Evolutionary conservation across 1,284 basidiomycete species (phyloP).

Genomic region (Pulveroboletus sp.): DNA sequence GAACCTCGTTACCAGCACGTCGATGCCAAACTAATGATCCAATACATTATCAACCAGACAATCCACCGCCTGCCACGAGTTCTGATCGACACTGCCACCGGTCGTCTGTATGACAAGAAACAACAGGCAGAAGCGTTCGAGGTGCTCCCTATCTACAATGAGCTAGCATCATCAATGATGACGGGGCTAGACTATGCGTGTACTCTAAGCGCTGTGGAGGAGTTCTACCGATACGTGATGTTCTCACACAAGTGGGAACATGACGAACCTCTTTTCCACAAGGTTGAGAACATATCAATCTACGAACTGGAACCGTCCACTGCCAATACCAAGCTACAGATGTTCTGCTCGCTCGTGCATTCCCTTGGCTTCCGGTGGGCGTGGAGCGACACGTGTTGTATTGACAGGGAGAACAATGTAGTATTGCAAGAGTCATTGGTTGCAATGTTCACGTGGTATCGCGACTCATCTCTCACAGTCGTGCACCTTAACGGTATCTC

Average conservation of each 20-base stretch:
- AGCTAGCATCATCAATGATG: constrained; percentile 1
- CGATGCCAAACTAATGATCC: not conserved
- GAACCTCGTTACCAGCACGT: not conserved
- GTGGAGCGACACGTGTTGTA: constrained; percentile 20
- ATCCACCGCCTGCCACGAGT: not conserved
- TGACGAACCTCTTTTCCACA: constrained; percentile 4
- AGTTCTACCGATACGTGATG: constrained; percentile 10
- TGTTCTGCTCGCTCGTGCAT: constrained; percentile 6
- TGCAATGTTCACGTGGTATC: constrained; percentile 20
- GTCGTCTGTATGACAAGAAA: not conserved
- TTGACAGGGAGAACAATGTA: not conserved
- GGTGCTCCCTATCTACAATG: not conserved
- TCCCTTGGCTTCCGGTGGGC: constrained; percentile 7
- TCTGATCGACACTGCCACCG: not conserved
- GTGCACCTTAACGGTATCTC: not conserved
- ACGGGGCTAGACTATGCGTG: not conserved
- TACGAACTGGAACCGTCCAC: not conserved
- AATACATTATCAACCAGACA: not conserved
- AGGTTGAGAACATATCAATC: not conserved
- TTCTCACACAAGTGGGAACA: constrained; percentile 9
- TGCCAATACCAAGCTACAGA: not conserved
- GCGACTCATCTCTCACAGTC: constrained; percentile 7
- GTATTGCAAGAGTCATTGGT: constrained; percentile 14
- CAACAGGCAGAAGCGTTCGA: constrained; percentile 6
- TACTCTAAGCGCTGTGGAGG: not conserved